These are phyloP conservation scores for Botryotinia narcissicola DNA, from an alignment of 2,329 filamentous ascomycete species.

Conservation along the genomic window DNA sequence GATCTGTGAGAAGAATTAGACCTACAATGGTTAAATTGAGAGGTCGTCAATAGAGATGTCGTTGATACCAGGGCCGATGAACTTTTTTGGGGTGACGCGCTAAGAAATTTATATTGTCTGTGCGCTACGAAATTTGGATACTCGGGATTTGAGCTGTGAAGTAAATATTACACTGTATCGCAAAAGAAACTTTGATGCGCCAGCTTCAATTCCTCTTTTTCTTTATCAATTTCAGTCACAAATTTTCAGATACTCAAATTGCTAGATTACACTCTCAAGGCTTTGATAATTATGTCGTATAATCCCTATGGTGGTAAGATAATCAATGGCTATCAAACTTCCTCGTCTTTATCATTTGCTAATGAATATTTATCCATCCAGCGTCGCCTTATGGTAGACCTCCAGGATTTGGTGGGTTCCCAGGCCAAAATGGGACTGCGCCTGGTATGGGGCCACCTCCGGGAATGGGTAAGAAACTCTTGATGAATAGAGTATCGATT, in stretches of 20 bases:
- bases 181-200: neutral
- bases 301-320: constrained; percentile 39
- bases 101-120: constrained; percentile 18
- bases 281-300: constrained; percentile 35
- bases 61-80: constrained; percentile 23
- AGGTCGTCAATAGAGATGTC: constrained; percentile 24
- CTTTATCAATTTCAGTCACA: neutral
- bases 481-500: constrained; percentile 13
- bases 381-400: constrained; percentile 63
- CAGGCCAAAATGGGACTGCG: constrained; percentile 52
- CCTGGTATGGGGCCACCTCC: constrained; percentile 76
- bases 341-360: neutral
- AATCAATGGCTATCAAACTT: neutral
- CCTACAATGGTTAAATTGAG: constrained; percentile 27
- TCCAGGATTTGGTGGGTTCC: constrained; percentile 70
- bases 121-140: constrained; percentile 13
- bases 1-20: constrained; percentile 21
- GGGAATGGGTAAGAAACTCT: constrained; percentile 66
- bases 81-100: constrained; percentile 17
- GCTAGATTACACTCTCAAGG: neutral
- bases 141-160: neutral
- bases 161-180: neutral
- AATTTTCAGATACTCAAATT: neutral
- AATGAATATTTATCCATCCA: constrained; percentile 15
- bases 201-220: neutral